These are phyloP conservation scores for Articulospora tetracladia DNA, from an alignment of 495 filamentous ascomycete genomes.

Conservation along the genomic window DNA sequence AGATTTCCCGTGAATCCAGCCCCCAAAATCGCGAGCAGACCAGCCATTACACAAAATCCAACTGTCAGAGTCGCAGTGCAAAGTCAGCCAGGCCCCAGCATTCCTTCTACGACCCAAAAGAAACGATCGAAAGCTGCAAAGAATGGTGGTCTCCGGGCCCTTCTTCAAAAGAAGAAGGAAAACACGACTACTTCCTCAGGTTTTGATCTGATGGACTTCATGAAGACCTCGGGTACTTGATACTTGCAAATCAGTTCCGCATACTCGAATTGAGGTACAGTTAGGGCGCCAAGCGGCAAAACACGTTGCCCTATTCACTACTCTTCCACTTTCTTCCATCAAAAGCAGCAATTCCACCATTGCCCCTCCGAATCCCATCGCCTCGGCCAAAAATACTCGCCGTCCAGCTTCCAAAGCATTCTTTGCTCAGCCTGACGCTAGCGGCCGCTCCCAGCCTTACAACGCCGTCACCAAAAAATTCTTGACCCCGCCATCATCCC, in stretches of 20 bases:
- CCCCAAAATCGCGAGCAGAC: background rate
- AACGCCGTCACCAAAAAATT: slow-evolving; percentile 6
- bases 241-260: background rate
- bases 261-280: too few relatives aligned
- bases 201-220: slow-evolving; percentile 47
- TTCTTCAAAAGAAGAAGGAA: slow-evolving; percentile 40
- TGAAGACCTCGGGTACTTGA: slow-evolving; percentile 32
- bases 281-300: background rate
- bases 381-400: too few relatives aligned
- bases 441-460: slow-evolving; percentile 1
- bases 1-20: slow-evolving; percentile 31
- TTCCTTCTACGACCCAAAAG: slow-evolving; percentile 40
- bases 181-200: slow-evolving; percentile 34
- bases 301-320: too few relatives aligned
- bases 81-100: background rate
- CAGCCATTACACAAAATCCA: background rate
- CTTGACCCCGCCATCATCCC: slow-evolving; percentile 21
- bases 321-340: background rate
- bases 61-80: background rate
- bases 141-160: slow-evolving; percentile 44
- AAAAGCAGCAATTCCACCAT: too few relatives aligned
- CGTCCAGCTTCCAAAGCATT: background rate
- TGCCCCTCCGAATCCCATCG: too few relatives aligned
- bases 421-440: slow-evolving; percentile 15
- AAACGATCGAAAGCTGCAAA: slow-evolving; percentile 51